Base-by-base conservation (phyloP, 306 rosid genomes). In the Abrus precatorius region DNA sequence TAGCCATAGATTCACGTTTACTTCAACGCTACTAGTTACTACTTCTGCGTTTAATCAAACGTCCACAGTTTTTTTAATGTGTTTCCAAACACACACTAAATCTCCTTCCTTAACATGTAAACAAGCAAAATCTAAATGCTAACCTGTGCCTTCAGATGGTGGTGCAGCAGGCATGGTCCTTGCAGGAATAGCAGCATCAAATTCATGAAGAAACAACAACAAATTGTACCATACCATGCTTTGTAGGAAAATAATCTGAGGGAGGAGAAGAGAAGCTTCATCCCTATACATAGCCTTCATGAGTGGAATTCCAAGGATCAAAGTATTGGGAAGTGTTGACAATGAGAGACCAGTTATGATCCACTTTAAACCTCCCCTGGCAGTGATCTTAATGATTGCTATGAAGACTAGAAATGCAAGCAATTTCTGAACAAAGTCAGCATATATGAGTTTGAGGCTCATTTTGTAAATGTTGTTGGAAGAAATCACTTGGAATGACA, bases 291-390 rank as follows among this genome's bases (percentile, higher is more conserved):
- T 95, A 77, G 99, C 98, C 76, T 84, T 90, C 88, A 93, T 79
- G 75, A 95, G 90, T 10, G 99, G 98, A 67, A 92, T 88, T 45
- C 99, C 99, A 1, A 95, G 88, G 84, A 95, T 90, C 84, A 93
- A 87, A 78, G 99, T 95, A 80, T 95, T 95, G 3, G 99, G 99
- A 75, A 95, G 89, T 38, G 97, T 93, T 41, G 98, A 90, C 20
- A 93, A 83, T n/a, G 98, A 95, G 36, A 95, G 85, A 60, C 96
- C 94, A 30, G 98, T 90, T 66, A 91, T 89, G 74, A 91, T 81
- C 78, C 90, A 91, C 76, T 79, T 89, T 56, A 95, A 85, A 5
- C 91, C 93, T 9, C 94, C 96, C 20, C 87, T 47, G 29, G 85
- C 84, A 61, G 80, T 85, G 83, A 89, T 69, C 87, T 84, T 93